Base-by-base conservation (phyloP, 2,329 filamentous ascomycete species). In the Chrysosporium queenslandicum region DNA sequence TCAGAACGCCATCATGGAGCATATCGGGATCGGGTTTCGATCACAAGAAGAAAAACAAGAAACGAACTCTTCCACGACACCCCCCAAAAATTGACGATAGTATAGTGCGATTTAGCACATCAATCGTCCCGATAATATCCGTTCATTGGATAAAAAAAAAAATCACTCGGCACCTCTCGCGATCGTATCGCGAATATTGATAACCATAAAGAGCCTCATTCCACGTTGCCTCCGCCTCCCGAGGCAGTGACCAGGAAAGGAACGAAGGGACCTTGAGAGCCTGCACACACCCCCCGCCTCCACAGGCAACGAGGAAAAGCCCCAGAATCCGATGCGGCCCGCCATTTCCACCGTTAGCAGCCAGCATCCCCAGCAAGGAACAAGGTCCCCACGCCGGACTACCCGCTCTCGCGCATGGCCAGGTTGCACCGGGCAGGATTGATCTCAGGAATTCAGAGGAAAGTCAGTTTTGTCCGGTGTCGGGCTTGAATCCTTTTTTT, bases 211-310 rank as follows among this genome's bases (percentile, higher is more conserved):
- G 25, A 50, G 37, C 37, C 47, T 42, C 37, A 42, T 34, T 21
- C 27, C 23, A 32, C 7, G 23, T 32, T 21, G 16, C 3, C 37
- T 50, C 37, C 37, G 47, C 18, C 27, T 50, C 37, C 37, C 47
- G 47, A 49, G 18, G 21, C 46, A 41, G 30, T 12, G 2, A 20
- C 5, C 11, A 34, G 16, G 46, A 14, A 14, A 47, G 21, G 27
- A 27, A 48, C 18, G 8, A 25, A 23, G 37, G 47, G 37, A 50
- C 47, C 47, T 42, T 50, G 47, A 25, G 18, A 37, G 27, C 11
- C 9, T 32, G 18, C 4, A 18, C 27, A 6, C 18, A 16, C 36
- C 3, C 20, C 45, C 20, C 23, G 12, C 42, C 25, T 20, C 25
- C 27, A 18, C 14, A 4, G 7, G 8, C 14, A 4, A 21, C 8